Evolutionary conservation across 371 early-diverging fungal species (phyloP), one percentile per base, ranked within the genome.

Genomic region (Chytridium lagenaria): DNA sequence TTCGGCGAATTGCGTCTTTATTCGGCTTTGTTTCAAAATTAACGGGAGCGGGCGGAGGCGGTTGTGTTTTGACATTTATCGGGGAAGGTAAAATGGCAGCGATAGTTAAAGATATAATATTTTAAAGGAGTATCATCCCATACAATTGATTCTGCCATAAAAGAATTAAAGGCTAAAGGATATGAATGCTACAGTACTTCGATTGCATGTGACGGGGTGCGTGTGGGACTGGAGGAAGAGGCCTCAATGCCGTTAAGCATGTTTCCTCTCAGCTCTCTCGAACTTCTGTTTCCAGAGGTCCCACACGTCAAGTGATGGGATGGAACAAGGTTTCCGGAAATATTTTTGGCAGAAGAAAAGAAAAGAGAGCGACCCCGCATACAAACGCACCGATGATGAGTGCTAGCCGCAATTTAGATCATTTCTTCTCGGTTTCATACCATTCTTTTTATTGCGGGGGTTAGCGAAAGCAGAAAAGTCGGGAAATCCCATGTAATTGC

Each of bases 1-100:
- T 98, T 16, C 84, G 91, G n/a, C 77, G 79, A 15, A 87, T 93
- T 19, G 88, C 95, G 0, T 81, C 81, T 0, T 63, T 74, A 37
- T 79, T 84, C 64, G 88, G 89, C 0, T 79, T 96, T 67, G 85
- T 86, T 38, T 87, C 95, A 15, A 98, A 98, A 80, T 82, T 98
- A 50, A 98, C 98, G 0, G 98, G 98, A 26, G 96, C 95, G n/a
- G 98, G 98, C 37, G 98, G 98, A 38, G 98, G 98, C 37, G 98
- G 98, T 1, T 98, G 98, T 76, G 92, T 93, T 12, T 77, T 98
- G 66, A 92, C 93, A 0, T 80, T 94, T 61, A 75, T 98, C 26
- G 87, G 87, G n/a, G 84, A 88, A 68, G 90, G 91, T 90, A 85
- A 79, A 77, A 38, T 12, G 19, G 44, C 44, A 12, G 7, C 19